Evolutionary conservation across 352 stramenopile species (phyloP).

Genomic region (Phytopythium litorale): DNA sequence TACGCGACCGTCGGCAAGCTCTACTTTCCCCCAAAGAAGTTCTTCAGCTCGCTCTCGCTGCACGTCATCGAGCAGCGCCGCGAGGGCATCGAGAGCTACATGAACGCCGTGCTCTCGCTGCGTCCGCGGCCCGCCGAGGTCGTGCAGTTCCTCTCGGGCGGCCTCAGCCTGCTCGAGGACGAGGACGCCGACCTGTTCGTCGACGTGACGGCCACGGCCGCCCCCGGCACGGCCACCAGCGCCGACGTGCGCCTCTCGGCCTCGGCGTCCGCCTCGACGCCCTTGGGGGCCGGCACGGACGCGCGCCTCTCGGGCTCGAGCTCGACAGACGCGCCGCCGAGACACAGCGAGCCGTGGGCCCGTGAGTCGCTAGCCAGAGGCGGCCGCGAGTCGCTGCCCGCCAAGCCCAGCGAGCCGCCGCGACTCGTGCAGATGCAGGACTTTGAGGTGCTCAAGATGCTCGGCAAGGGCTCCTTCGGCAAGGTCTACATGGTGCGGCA

Average conservation of each 20-base stretch:
- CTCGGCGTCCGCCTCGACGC: slow-evolving; percentile 18
- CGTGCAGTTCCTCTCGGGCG: slow-evolving; percentile 56
- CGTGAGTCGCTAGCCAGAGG: slow-evolving; percentile 18
- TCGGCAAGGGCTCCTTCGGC: slow-evolving; percentile 96
- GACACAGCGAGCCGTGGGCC: slow-evolving; percentile 6
- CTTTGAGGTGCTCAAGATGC: slow-evolving; percentile 98
- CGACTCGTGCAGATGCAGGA: slow-evolving; percentile 67
- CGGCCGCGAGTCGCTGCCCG: slow-evolving; percentile 11
- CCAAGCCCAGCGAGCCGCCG: slow-evolving; percentile 1
- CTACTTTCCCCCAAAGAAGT: slow-evolving; percentile 85
- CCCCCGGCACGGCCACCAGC: slow-evolving; percentile 6
- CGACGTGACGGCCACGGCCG: slow-evolving; percentile 28
- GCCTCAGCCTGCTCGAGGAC: slow-evolving; percentile 35
- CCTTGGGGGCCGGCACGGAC: neutral
- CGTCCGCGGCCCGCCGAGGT: slow-evolving; percentile 64
- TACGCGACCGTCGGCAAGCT: slow-evolving; percentile 78
- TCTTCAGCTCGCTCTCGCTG: slow-evolving; percentile 84
- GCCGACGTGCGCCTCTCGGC: slow-evolving; percentile 20
- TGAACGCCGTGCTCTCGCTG: slow-evolving; percentile 75
- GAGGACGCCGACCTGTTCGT: slow-evolving; percentile 56
- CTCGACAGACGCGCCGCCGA: neutral
- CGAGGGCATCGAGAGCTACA: slow-evolving; percentile 78
- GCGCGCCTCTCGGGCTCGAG: neutral
- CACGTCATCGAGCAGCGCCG: slow-evolving; percentile 85
- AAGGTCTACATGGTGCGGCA: slow-evolving; percentile 97